Conservation (phyloP, 805 yeast species). For the Ogataea pini region DNA sequence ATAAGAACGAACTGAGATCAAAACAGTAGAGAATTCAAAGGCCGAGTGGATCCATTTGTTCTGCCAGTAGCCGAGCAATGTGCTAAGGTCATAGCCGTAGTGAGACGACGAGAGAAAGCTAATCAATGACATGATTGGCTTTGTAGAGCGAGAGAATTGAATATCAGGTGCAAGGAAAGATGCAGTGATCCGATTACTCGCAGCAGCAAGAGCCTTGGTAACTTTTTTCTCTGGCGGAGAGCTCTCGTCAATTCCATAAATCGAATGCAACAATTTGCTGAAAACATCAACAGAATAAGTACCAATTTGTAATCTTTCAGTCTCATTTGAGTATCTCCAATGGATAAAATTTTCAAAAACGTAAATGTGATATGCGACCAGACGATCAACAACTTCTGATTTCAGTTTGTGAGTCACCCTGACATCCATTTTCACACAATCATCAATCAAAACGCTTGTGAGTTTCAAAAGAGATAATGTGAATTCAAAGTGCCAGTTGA, state of each 20-base stretch:
- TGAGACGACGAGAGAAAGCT: constrained; percentile 42
- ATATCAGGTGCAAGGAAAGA: constrained; percentile 56
- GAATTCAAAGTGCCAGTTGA: constrained; percentile 64
- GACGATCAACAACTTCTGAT: constrained; percentile 53
- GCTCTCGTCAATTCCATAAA: constrained; percentile 53
- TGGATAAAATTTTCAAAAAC: constrained; percentile 72
- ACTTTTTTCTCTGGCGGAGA: constrained; percentile 40
- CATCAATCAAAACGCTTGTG: constrained; percentile 51
- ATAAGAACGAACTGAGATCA: constrained; percentile 58
- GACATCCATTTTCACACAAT: constrained; percentile 44
- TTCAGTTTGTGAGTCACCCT: constrained; percentile 44
- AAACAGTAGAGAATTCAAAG: constrained; percentile 55
- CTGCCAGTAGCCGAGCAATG: constrained; percentile 48
- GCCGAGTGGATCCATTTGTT: constrained; percentile 50
- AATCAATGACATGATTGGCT: constrained; percentile 53
- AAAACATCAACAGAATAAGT: constrained; percentile 54
- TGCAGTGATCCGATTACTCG: constrained; percentile 52
- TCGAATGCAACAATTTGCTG: constrained; percentile 50
- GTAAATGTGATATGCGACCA: constrained; percentile 58
- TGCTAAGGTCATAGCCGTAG: constrained; percentile 25
- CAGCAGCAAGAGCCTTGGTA: constrained; percentile 49
- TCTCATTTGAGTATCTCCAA: constrained; percentile 62
- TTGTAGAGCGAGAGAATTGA: constrained; percentile 52
- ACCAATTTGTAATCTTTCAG: constrained; percentile 65
- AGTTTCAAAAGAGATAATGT: constrained; percentile 61